Evolutionary conservation across 768 basidiomycete genomes (phyloP), one percentile per base, ranked within the genome.

Genomic region (Boletellus emodensis): DNA sequence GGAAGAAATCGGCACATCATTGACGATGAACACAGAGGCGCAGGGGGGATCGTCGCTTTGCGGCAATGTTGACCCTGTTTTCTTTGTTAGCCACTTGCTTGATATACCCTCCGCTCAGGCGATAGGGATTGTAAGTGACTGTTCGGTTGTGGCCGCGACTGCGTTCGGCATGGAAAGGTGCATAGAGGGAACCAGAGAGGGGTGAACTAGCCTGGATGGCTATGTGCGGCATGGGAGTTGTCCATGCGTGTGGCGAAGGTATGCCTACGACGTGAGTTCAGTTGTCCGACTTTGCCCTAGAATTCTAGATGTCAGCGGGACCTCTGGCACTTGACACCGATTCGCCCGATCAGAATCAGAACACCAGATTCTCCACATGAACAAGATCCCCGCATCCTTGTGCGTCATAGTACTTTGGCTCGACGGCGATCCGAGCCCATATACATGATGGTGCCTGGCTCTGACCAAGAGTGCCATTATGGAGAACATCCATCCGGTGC

Each of bases 1-100:
- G 80, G 28, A 77, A 80, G 57, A 81, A 82, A 56, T 60, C 80
- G 6, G 70, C 75, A 13, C 79, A 75, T 48, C 77, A 79, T 54
- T 79, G n/a, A 52, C 41, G 18, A 43, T 44, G 13, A 13, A 14
- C 14, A 1, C 15, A 12, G 24, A 8, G 15, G 22, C 26, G 33
- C 40, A n/a, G 6, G 28, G 40, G 4, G 33, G 39, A 30, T 30
- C 34, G 7, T 30, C 30, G 30, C 10, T 30, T 30, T 30, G 30
- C 30, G 30, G 8, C 6, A 40, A 5, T 34, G 18, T 20, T 13
- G 34, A 46, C 24, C 34, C 18, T 8, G 46, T 53, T 32, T 47
- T 38, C 40, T 52, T 47, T 51, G 58, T 53, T 48, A 38, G 49
- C 48, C 46, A 47, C 42, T n/a, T 58, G 56, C 51, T 53, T 38